A percentile compares a stretch with the other conserved stretches of the same genome.
phyloP scores from a whole-genome alignment of 305 asterid species.

The Petunia hybrid region DNA sequence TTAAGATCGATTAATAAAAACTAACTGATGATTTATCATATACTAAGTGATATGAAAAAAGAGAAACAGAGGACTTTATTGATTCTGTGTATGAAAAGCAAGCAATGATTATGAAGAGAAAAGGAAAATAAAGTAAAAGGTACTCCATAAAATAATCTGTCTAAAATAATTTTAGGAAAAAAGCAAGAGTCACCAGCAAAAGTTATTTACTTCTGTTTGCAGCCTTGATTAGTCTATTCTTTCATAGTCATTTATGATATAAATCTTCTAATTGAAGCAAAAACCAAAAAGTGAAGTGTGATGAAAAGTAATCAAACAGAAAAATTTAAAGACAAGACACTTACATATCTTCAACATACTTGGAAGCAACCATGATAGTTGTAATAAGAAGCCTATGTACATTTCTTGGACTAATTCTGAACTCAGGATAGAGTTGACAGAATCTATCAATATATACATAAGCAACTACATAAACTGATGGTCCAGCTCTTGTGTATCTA shows the following conservation, averaged over 20 bases:
- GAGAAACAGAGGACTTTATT: background rate
- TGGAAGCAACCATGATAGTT: constrained; percentile 87
- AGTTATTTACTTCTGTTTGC: background rate
- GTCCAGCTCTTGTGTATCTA: constrained; percentile 88
- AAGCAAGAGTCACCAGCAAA: constrained; percentile 29
- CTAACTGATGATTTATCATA: too few relatives aligned
- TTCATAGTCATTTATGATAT: background rate
- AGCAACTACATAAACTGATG: constrained; percentile 86
- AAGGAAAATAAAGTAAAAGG: background rate
- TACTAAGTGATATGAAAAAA: too few relatives aligned
- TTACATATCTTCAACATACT: constrained; percentile 94
- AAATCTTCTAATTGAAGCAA: constrained; percentile 29
- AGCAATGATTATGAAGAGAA: background rate
- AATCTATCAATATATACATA: constrained; percentile 83
- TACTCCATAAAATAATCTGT: constrained; percentile 17
- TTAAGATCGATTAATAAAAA: too few relatives aligned
- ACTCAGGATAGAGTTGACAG: constrained; percentile 70
- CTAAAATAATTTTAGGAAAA: background rate
- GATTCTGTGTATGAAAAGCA: background rate
- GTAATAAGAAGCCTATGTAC: constrained; percentile 87
- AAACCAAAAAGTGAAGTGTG: background rate
- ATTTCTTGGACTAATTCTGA: constrained; percentile 69
- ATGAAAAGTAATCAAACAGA: background rate
- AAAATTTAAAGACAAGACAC: constrained; percentile 32
- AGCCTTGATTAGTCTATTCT: background rate